A percentile compares a stretch with the other conserved stretches of the same genome.
These are phyloP conservation scores for Trichosporon faecale DNA, from an alignment of 1,284 basidiomycete species.

Conservation along the genomic window DNA sequence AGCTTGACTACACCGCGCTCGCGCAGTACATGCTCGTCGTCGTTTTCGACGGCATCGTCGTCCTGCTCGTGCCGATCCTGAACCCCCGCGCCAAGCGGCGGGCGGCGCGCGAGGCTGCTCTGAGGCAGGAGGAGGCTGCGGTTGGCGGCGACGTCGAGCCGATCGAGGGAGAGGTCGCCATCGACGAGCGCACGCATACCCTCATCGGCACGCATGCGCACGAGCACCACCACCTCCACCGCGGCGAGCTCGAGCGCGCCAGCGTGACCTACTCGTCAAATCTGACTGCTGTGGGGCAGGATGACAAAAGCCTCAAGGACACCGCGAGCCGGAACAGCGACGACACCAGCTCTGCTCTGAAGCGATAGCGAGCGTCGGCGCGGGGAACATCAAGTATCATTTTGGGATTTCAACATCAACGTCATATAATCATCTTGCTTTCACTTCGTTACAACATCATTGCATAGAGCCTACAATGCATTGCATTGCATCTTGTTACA, in stretches of 20 bases:
- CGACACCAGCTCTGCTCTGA: neutral
- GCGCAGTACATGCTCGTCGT: conserved; percentile 55
- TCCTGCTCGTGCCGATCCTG: conserved; percentile 61
- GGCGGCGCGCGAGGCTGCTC: conserved; percentile 10
- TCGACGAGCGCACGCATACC: neutral
- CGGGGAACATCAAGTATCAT: neutral
- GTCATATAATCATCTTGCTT: neutral
- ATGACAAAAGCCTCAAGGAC: neutral
- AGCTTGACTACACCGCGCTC: conserved; percentile 66
- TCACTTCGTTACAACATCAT: neutral
- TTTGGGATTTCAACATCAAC: neutral
- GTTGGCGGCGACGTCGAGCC: neutral
- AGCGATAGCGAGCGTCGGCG: neutral
- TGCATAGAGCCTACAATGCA: neutral
- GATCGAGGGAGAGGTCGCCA: neutral
- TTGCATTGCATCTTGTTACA: conserved; percentile 9
- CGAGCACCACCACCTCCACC: neutral
- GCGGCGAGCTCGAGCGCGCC: neutral
- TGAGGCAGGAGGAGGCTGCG: conserved; percentile 9
- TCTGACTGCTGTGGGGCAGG: neutral
- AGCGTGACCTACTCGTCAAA: neutral
- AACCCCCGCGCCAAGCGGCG: conserved; percentile 57
- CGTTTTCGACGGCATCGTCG: conserved; percentile 62
- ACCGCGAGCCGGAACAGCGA: neutral
- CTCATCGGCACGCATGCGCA: neutral